Percentiles rank a stretch among this genome's conserved stretches.
Evolutionary conservation across 2,329 filamentous ascomycete species (phyloP).

Genomic region (Cercospora janseana): DNA sequence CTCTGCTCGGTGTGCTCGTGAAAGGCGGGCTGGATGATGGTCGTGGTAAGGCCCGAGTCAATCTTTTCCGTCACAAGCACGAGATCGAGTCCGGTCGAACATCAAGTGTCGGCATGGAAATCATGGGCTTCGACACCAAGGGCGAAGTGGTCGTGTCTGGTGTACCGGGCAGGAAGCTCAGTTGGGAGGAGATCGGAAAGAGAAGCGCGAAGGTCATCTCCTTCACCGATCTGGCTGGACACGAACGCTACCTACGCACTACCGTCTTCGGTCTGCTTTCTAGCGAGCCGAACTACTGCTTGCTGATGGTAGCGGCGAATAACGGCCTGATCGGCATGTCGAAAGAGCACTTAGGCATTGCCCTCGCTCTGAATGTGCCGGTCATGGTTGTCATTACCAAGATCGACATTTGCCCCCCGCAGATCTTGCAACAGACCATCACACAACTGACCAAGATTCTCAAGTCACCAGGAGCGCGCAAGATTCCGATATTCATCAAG

Average conservation of each 20-base stretch:
- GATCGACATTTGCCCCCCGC: constrained; percentile 96
- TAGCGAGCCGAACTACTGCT: constrained; percentile 93
- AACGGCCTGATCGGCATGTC: constrained; percentile 98
- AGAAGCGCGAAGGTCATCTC: constrained; percentile 93
- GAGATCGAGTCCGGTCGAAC: constrained; percentile 94
- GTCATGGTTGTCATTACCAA: constrained; percentile 73
- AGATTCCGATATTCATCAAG: constrained; percentile 95
- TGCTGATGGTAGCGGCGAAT: constrained; percentile 97
- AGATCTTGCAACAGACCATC: constrained; percentile 95
- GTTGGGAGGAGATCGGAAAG: constrained; percentile 97
- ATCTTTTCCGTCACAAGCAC: constrained; percentile 96
- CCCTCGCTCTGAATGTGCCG: constrained; percentile 88
- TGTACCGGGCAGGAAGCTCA: constrained; percentile 78
- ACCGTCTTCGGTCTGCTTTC: constrained; percentile 94
- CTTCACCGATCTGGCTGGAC: constrained; percentile 92
- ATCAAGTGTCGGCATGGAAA: constrained; percentile 97
- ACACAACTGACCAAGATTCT: constrained; percentile 88
- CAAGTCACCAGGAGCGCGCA: constrained; percentile 87
- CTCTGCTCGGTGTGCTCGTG: constrained; percentile 89
- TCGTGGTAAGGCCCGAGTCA: constrained; percentile 87
- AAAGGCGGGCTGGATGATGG: constrained; percentile 96
- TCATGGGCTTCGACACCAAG: constrained; percentile 90
- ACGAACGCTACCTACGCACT: constrained; percentile 91
- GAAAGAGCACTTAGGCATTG: constrained; percentile 88
- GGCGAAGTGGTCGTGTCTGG: constrained; percentile 80